Base-by-base conservation (phyloP, 2,329 filamentous ascomycete genomes). In the Pseudocercospora musae region DNA sequence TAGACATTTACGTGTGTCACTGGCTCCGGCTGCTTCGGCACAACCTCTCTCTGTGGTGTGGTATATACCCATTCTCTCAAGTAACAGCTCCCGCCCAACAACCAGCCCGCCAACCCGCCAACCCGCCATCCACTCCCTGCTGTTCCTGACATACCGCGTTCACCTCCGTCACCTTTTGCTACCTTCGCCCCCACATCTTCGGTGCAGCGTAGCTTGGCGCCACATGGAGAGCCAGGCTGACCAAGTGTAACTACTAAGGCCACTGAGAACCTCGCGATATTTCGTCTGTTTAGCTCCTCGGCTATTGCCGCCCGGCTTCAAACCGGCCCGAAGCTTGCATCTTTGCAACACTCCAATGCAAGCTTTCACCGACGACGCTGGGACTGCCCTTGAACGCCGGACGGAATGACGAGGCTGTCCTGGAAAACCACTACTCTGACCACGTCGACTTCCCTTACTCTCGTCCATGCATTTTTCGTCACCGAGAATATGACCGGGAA, bases 1-100 rank as follows among this genome's bases (percentile, higher is more conserved):
- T 49, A 29, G 20, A 23, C 48, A 58, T 56, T 49, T 31, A 49
- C 20, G 60, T 59, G 60, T 62, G 60, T 62, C 60, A 62, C 58
- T 59, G 48, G 60, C 58, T 40, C 29, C n/a, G 42, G 60, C n/a
- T n/a, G n/a, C n/a, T n/a, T n/a, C n/a, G n/a, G n/a, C n/a, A n/a
- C n/a, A n/a, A n/a, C n/a, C n/a, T n/a, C n/a, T n/a, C n/a, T n/a
- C n/a, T n/a, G n/a, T n/a, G n/a, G n/a, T n/a, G n/a, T n/a, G n/a
- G n/a, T n/a, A n/a, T n/a, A n/a, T n/a, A n/a, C n/a, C n/a, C n/a
- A n/a, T n/a, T 52, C 15, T 52, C 48, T 52, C 48, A 52, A 52
- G 48, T 52, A 52, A 52, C 25, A 52, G 11, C 25, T 52, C 48
- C 48, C 11, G n/a, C 27, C 46, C n/a, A 50, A 20, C 13, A 50